These are phyloP conservation scores for Peniophora sp. DNA, from an alignment of 1,284 basidiomycete genomes.

Conservation along the genomic window DNA sequence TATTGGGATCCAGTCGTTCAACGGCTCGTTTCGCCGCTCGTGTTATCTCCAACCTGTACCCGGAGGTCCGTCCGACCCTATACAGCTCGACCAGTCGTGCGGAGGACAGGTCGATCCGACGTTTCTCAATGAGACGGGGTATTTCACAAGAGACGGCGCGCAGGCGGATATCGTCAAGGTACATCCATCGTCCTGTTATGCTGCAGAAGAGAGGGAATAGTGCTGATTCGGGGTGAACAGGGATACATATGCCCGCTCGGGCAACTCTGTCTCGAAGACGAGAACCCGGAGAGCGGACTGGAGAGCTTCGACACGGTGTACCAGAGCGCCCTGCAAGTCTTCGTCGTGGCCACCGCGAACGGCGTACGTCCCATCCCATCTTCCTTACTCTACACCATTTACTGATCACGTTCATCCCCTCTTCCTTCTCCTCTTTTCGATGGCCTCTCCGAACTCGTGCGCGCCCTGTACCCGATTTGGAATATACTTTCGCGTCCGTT, in stretches of 20 bases:
- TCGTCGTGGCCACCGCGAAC: conserved; percentile 80
- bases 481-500: too few relatives aligned
- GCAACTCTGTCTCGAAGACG: conserved; percentile 57
- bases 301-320: conserved; percentile 92
- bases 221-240: conserved; percentile 25
- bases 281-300: conserved; percentile 64
- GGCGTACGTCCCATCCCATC: conserved; percentile 37
- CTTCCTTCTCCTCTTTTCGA: too few relatives aligned
- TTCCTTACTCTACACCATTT: not conserved
- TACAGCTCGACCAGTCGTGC: conserved; percentile 53
- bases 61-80: conserved; percentile 35
- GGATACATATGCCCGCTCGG: conserved; percentile 82
- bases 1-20: conserved; percentile 87
- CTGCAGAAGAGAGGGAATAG: too few relatives aligned
- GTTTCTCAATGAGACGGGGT: conserved; percentile 40
- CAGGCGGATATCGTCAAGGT: conserved; percentile 19
- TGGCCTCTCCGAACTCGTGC: too few relatives aligned
- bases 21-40: conserved; percentile 69
- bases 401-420: not conserved
- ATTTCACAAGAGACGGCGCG: conserved; percentile 33
- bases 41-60: conserved; percentile 47
- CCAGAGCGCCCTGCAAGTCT: conserved; percentile 74
- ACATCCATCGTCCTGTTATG: too few relatives aligned
- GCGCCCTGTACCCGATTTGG: too few relatives aligned
- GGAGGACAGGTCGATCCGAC: conserved; percentile 69